A percentile compares a stretch with the other conserved stretches of the same genome.
Conservation (phyloP, 1,284 basidiomycete species). For the Cystobasidium slooffiae region DNA sequence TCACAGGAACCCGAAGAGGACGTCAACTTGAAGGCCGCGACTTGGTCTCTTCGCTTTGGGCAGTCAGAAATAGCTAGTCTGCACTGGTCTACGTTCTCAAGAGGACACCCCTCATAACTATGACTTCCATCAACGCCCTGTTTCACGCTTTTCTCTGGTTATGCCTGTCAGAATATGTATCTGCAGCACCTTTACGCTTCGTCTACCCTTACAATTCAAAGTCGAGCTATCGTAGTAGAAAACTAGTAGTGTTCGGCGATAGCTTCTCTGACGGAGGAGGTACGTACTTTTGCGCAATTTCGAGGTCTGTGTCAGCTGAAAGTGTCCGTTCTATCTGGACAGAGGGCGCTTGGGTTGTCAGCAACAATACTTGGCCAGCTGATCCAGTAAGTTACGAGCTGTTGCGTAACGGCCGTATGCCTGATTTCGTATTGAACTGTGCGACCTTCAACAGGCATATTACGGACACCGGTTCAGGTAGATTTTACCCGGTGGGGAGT, state of each 20-base stretch:
- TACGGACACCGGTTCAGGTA: conserved; percentile 33
- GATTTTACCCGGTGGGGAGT: neutral
- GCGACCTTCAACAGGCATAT: conserved; percentile 10
- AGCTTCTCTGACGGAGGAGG: conserved; percentile 35
- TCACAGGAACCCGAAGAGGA: no score
- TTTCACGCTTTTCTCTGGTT: conserved; percentile 3
- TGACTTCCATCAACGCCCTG: neutral
- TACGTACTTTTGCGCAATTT: neutral
- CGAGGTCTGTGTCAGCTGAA: neutral
- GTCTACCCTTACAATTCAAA: neutral
- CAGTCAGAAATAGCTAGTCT: no score
- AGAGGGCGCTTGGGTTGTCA: conserved; percentile 24
- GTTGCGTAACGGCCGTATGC: neutral
- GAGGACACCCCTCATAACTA: no score
- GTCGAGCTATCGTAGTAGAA: neutral
- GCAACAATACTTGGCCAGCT: conserved; percentile 27
- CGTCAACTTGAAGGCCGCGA: no score
- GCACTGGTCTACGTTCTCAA: no score
- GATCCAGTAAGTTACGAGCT: conserved; percentile 6
- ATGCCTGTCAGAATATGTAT: neutral
- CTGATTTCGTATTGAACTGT: neutral
- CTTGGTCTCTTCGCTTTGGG: no score
- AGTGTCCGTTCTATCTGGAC: neutral
- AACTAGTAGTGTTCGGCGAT: conserved; percentile 41
- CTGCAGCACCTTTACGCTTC: conserved; percentile 4